phyloP scores from a whole-genome alignment of 1,284 basidiomycete genomes.

The Meira miltonrushii region DNA sequence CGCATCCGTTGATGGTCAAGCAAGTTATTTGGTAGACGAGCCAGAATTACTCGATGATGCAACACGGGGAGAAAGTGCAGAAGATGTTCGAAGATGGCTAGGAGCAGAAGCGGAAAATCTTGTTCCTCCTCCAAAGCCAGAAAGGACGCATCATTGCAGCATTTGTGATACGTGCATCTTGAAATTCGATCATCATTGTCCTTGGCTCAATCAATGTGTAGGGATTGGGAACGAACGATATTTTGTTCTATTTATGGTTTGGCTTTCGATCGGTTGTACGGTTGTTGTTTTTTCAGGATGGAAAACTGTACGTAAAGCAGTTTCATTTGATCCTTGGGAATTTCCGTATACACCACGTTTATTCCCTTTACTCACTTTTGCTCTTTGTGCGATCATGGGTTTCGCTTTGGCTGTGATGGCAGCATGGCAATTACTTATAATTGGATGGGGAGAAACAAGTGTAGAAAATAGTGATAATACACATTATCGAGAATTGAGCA shows the following conservation, averaged over 20 bases:
- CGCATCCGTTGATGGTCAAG: background rate
- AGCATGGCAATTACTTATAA: constrained; percentile 71
- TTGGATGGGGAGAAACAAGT: constrained; percentile 76
- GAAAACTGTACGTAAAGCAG: constrained; percentile 5
- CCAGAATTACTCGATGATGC: background rate
- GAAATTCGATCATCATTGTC: constrained; percentile 62
- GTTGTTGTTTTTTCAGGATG: constrained; percentile 29
- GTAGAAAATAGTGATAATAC: constrained; percentile 82
- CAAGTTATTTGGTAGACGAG: constrained; percentile 2
- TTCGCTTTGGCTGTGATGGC: constrained; percentile 76
- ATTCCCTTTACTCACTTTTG: constrained; percentile 60
- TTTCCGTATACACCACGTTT: constrained; percentile 63
- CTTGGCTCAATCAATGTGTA: constrained; percentile 94
- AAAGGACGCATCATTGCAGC: constrained; percentile 91
- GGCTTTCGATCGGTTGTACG: constrained; percentile 37
- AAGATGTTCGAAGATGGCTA: constrained; percentile 41
- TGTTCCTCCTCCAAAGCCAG: constrained; percentile 62
- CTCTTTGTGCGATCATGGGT: constrained; percentile 68
- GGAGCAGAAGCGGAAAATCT: constrained; percentile 33
- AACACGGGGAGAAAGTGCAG: constrained; percentile 19
- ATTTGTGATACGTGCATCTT: constrained; percentile 86
- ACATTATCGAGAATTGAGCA: constrained; percentile 35
- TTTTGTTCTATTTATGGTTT: constrained; percentile 86
- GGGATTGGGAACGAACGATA: constrained; percentile 92
- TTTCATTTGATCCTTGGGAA: constrained; percentile 58